These are phyloP conservation scores for Elaphomyces granulatus DNA, from an alignment of 495 filamentous ascomycete species.

Conservation along the genomic window DNA sequence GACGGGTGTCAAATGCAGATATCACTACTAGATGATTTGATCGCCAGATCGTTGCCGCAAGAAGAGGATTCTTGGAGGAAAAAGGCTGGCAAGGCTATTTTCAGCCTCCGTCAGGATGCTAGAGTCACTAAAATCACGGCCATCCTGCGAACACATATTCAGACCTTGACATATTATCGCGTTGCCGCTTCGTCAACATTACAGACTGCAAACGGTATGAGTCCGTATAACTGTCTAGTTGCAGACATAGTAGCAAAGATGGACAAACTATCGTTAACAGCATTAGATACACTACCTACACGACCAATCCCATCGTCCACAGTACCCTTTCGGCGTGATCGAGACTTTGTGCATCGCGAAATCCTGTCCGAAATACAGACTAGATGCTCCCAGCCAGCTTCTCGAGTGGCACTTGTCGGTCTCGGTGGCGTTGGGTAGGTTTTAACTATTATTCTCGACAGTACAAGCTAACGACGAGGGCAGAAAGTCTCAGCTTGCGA, in stretches of 20 bases:
- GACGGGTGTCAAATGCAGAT: slow-evolving; percentile 11
- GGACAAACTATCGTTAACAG: too few relatives aligned
- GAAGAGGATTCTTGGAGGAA: too few relatives aligned
- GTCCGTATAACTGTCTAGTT: too few relatives aligned
- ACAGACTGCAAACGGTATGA: too few relatives aligned
- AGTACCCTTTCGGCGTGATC: slow-evolving; percentile 5
- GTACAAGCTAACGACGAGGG: slow-evolving; percentile 2
- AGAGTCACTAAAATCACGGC: slow-evolving; percentile 14
- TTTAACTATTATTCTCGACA: background rate
- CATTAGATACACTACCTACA: too few relatives aligned
- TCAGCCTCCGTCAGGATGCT: slow-evolving; percentile 14
- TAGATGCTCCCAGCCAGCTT: background rate
- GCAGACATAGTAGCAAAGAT: too few relatives aligned
- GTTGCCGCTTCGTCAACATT: too few relatives aligned
- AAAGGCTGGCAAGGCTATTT: slow-evolving; percentile 15
- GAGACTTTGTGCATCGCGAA: background rate
- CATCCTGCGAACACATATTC: slow-evolving; percentile 10
- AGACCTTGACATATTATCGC: slow-evolving; percentile 13
- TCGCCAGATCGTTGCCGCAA: slow-evolving; percentile 10
- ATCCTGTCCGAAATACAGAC: background rate
- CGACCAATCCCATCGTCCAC: slow-evolving; percentile 9
- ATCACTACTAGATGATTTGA: slow-evolving; percentile 9
- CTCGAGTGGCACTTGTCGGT: slow-evolving; percentile 15
- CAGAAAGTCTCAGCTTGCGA: slow-evolving; percentile 25
- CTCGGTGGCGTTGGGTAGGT: slow-evolving; percentile 19